Evolutionary conservation across 2,329 filamentous ascomycete species (phyloP), one percentile per base, ranked within the genome.

Genomic region (Claviceps sorghi): DNA sequence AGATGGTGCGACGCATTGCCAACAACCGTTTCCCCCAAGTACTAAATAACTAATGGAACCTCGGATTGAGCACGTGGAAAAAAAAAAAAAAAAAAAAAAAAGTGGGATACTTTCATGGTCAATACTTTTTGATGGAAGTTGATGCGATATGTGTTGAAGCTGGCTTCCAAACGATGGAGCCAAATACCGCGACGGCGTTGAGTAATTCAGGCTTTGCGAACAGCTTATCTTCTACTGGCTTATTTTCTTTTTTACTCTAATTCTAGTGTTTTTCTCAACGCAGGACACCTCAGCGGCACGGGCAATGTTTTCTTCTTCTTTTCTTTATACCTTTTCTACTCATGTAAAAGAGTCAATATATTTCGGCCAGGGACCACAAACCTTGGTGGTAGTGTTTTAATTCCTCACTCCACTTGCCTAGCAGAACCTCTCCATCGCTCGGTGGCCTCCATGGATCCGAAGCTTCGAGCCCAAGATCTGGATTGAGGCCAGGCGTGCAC

Each of bases 21-120:
- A 52, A 56, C 21, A 55, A 59, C 22, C 60, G 63, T 42, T 36
- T 61, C 2, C 61, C 64, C 4, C 57, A 60, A 53, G 53, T 61
- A 54, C 51, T 49, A 29, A 59, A 54, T 32, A 48, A 51, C 38
- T 49, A 38, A 38, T 17, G 9, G n/a, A 17, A 1, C 21, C n/a
- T 6, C 29, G 8, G 4, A 19, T 29, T 3, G 34, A 40, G 34
- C 34, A 40, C 15, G 13, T 17, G 19, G 9, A 22, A n/a, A 2
- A 22, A 8, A 21, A 36, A 2, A 22, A 8, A 21, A 36, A 10
- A 36, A 42, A 8, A 22, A 13, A 34, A 29, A 10, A 26, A 30
- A 44, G 21, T 22, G 21, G 2, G 19, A 43, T 26, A 15, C 8
- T 43, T 26, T 43, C 15, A 44, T 29, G 19, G 34, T 40, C 21